phyloP scores from a whole-genome alignment of 441 rosid species.

The Theobroma grandiflorum region DNA sequence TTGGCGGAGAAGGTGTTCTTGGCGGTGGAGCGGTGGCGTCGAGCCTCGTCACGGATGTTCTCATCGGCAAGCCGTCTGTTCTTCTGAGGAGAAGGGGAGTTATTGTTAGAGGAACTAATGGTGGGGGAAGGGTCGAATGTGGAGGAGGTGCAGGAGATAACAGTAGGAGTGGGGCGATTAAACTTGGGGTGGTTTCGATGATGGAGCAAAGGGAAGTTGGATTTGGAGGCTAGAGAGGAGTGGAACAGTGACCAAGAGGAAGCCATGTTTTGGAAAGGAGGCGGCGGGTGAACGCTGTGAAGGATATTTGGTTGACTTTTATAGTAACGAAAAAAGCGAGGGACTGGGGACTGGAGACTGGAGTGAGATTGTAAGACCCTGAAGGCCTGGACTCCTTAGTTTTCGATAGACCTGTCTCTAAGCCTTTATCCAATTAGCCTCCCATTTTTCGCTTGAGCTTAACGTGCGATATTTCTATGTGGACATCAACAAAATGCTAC shows the following conservation, averaged over 20 bases:
- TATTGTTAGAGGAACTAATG: constrained; percentile 32
- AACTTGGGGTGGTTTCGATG: constrained; percentile 31
- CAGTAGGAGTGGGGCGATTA: constrained; percentile 24
- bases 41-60: constrained; percentile 64
- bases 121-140: constrained; percentile 30
- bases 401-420: background rate
- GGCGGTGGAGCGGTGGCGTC: constrained; percentile 49
- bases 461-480: background rate
- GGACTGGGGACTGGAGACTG: too few relatives aligned
- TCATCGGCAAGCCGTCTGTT: constrained; percentile 54
- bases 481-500: background rate
- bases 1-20: constrained; percentile 58
- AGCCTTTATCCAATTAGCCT: too few relatives aligned
- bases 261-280: background rate
- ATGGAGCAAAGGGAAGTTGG: constrained; percentile 31
- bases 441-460: background rate
- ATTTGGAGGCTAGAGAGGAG: constrained; percentile 9
- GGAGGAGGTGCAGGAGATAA: constrained; percentile 51
- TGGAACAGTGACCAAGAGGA: background rate
- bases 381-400: background rate
- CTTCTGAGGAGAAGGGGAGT: constrained; percentile 37
- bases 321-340: background rate
- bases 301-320: background rate
- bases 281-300: background rate
- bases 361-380: too few relatives aligned